A percentile compares a stretch with the other conserved stretches of the same genome.
Conservation (phyloP, 2,329 filamentous ascomycete species). For the Blastomyces gilchristii region DNA sequence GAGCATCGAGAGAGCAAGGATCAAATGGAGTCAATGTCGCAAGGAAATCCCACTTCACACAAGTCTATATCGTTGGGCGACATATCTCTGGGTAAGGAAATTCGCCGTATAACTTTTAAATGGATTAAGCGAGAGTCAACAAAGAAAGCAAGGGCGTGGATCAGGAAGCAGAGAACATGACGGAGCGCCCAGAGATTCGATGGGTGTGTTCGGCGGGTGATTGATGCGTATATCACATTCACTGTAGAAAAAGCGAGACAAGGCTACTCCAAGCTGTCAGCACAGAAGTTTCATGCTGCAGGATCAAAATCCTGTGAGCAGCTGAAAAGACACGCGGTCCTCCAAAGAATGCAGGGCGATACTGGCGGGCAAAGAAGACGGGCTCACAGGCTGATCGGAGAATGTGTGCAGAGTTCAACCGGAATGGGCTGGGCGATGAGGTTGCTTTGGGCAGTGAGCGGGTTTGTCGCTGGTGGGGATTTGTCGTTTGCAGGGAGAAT, state of each 20-base stretch:
- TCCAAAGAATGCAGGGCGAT: not conserved
- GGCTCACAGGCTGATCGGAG: not conserved
- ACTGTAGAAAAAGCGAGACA: not conserved
- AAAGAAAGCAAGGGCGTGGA: constrained; percentile 13
- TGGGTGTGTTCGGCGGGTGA: not conserved
- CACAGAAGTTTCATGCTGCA: constrained; percentile 2
- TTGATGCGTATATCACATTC: not conserved
- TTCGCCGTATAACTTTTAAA: constrained; percentile 32
- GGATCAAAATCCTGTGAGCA: not conserved
- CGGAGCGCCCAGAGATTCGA: not conserved
- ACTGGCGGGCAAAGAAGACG: not conserved
- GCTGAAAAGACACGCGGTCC: not conserved
- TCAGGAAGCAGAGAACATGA: constrained; percentile 3
- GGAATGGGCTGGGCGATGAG: constrained; percentile 1
- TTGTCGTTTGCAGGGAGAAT: not conserved
- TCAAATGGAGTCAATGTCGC: constrained; percentile 29
- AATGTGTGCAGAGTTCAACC: not conserved
- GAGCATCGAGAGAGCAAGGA: constrained; percentile 18
- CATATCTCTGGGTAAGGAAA: constrained; percentile 35
- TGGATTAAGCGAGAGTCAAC: constrained; percentile 18
- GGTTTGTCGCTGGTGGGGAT: not conserved
- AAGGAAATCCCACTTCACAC: constrained; percentile 34
- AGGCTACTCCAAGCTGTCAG: not conserved
- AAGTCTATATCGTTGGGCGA: constrained; percentile 35
- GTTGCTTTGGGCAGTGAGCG: not conserved